phyloP scores from a whole-genome alignment of 441 rosid genomes.

The Gossypium laxum region DNA sequence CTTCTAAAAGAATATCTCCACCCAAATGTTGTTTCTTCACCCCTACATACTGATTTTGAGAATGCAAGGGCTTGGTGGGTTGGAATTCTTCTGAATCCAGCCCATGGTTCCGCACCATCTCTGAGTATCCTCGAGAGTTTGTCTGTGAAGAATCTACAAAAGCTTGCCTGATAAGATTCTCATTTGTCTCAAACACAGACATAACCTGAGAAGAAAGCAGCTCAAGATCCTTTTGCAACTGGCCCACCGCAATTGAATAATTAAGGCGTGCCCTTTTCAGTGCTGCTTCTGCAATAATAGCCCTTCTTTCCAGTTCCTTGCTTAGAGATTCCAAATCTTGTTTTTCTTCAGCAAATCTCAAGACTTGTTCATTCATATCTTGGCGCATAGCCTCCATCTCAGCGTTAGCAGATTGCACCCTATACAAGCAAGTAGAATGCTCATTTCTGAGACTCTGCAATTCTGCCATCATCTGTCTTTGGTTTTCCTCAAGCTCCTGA shows the following conservation, averaged over 20 bases:
- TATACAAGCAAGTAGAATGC: slow-evolving; percentile 68
- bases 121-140: slow-evolving; percentile 25
- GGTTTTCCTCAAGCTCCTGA: slow-evolving; percentile 97
- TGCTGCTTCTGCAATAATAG: slow-evolving; percentile 76
- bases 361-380: slow-evolving; percentile 50
- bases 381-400: slow-evolving; percentile 78
- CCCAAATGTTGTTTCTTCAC: slow-evolving; percentile 46
- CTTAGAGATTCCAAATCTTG: slow-evolving; percentile 45
- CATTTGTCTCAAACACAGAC: slow-evolving; percentile 85
- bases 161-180: slow-evolving; percentile 82
- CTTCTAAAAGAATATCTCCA: slow-evolving; percentile 67
- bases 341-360: slow-evolving; percentile 65
- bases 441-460: slow-evolving; percentile 83
- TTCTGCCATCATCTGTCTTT: slow-evolving; percentile 83
- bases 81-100: slow-evolving; percentile 31
- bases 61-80: slow-evolving; percentile 30
- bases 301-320: slow-evolving; percentile 77
- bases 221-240: slow-evolving; percentile 95
- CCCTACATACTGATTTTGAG: slow-evolving; percentile 37
- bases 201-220: slow-evolving; percentile 83
- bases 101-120: slow-evolving; percentile 25
- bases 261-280: slow-evolving; percentile 91
- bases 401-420: slow-evolving; percentile 57
- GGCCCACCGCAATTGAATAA: slow-evolving; percentile 89
- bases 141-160: slow-evolving; percentile 50